Evolutionary conservation across 1,284 basidiomycete species (phyloP), one percentile per base, ranked within the genome.

Genomic region (Ganoderma multipileum): DNA sequence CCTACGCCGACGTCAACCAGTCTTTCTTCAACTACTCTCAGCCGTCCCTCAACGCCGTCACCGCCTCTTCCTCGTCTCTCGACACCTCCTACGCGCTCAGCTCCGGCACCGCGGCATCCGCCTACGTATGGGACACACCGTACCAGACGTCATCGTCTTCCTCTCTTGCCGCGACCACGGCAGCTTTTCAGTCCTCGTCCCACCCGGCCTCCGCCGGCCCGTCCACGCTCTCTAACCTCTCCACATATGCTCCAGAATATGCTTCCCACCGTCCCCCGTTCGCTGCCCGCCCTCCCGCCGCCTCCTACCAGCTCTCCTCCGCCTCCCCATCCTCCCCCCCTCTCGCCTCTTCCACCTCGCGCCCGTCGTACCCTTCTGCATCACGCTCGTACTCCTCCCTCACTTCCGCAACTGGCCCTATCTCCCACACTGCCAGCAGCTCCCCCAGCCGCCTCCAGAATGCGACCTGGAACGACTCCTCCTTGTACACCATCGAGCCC

Each of bases 21-120:
- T 14, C 71, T 61, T 71, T 66, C 69, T 67, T 70, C 68, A 3
- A n/a, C 66, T 73, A 71, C 68, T 16, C 66, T 58, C 65, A 65
- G 41, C 58, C 71, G 16, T 71, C 66, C 41, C 68, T 72, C 63
- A 64, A 59, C 67, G 60, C 63, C 71, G 67, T 67, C 69, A 50
- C 65, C 61, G 63, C 65, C 44, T 12, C 62, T 44, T 23, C 64
- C 65, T 7, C 64, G 54, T 38, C 66, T 30, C 54, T 66, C 69
- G 66, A 67, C 65, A n/a, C 26, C 44, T 20, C 20, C 5, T 66
- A 64, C 58, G 7, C 64, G 44, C 65, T 63, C 63, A 28, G 8
- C 68, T n/a, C 69, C 41, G 7, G 52, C 63, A 0, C 60, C 50
- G 5, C 41, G 39, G 9, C 39, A 39, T 42, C 68, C 5, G 52